Evolutionary conservation across 2,329 filamentous ascomycete species (phyloP), one percentile per base, ranked within the genome.

Genomic region (Cyphellophora attinorum): DNA sequence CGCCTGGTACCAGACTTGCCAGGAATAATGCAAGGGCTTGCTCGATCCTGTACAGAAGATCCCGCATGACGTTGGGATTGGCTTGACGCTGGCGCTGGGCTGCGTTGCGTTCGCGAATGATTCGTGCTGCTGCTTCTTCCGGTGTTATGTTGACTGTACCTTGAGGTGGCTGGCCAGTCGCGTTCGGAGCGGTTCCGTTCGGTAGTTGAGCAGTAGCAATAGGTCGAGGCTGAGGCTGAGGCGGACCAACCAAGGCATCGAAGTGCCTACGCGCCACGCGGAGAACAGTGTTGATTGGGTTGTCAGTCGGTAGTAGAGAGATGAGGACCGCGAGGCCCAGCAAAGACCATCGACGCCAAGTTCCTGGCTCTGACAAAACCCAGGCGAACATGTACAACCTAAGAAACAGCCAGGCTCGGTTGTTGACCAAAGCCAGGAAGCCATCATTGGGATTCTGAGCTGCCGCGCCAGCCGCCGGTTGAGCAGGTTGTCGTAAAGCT

Each of bases 21-120:
- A 79, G 51, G 40, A 79, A 75, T n/a, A 79, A 57, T n/a, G 72
- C 71, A 27, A 74, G 48, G 2, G 68, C 68, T 23, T 75, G 61
- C 51, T 79, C 74, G 0, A 63, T 52, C 2, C 64, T 37, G 16
- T 44, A 42, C 11, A 48, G 36, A 11, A 25, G 16, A 28, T 46
- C 39, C 27, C 41, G 33, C 34, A 45, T 37, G 12, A 41, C 38
- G 16, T 29, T 39, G 6, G 41, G 40, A 17, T 43, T 38, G 10
- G 29, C 37, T 17, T 41, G 36, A 19, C 29, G 29, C 21, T 25
- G 8, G 12, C 39, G 36, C n/a, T 38, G 41, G n/a, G 46, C 37
- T 19, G 42, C 40, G 8, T 8, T n/a, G 21, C 21, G 21, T 31
- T 43, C 34, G 27, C 39, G 37, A 8, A 48, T 23, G 6, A 53